Evolutionary conservation across 2,329 filamentous ascomycete genomes (phyloP), one percentile per base, ranked within the genome.

Genomic region (Mycosphaerella arachidis): DNA sequence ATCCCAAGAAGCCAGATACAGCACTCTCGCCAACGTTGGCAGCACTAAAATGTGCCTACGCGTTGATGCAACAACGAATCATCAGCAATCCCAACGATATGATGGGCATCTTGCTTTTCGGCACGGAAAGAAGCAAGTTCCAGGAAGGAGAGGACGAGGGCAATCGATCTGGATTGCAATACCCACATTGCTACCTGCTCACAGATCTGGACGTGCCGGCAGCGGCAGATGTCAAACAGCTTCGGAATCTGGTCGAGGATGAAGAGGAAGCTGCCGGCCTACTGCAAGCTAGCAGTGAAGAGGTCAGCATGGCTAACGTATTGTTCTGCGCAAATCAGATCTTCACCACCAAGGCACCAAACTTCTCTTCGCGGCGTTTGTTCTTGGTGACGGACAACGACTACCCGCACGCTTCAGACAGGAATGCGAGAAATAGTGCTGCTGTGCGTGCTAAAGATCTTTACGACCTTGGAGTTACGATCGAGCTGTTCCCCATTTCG

Each of bases 351-450:
- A 96, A 90, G 73, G 92, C 94, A 0, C 87, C 94, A 18, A 97
- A 97, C 71, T 97, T 97, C 73, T 88, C 91, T 4, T 97, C 93
- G 6, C 83, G 93, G 62, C 85, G 94, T 35, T 78, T 99, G n/a
- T 99, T 99, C 76, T 86, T 99, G 64, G 91, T 99, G 58, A 97
- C 94, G 0, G 92, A 97, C 73, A 91, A 96, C 65, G 94, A 97
- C 72, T 83, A 92, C 65, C 94, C 94, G 4, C 90, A 95, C 72
- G 78, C 79, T 0, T 80, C 83, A 18, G 87, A 90, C 72, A 94
- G 92, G 75, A 80, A 83, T 7, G 80, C 88, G 31, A 86, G 88
- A 55, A 88, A 89, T 13, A 86, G 89, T 37, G 91, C 94, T 4
- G 87, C 90, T 6, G 91, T 94, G 5, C 85, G 92, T 56, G 94